A percentile compares a stretch with the other conserved stretches of the same genome.
Evolutionary conservation across 169 alveolate genomes (phyloP).

Genomic region (Cryptosporidium parvum): DNA sequence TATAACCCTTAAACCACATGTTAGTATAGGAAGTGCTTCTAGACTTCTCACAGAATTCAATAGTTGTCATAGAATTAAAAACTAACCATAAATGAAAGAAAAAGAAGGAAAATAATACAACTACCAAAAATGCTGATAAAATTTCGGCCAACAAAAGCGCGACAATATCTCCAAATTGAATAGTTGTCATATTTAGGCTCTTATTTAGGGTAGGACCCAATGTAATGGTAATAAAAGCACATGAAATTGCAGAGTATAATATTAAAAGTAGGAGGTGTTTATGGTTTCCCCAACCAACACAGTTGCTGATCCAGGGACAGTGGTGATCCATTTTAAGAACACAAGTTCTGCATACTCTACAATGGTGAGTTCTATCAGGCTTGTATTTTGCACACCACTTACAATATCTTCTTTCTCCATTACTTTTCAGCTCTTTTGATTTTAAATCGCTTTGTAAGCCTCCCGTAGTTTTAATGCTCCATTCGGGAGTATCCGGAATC

Average conservation of each 20-base stretch:
- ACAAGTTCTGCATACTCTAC: conserved; percentile 86
- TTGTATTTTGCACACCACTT: conserved; percentile 84
- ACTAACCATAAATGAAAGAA: conserved; percentile 85
- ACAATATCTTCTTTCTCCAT: conserved; percentile 78
- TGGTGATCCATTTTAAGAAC: conserved; percentile 92
- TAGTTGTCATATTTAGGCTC: conserved; percentile 4
- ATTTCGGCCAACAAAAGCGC: conserved; percentile 86
- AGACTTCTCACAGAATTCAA: conserved; percentile 89
- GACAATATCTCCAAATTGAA: conserved; percentile 80
- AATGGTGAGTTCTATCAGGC: conserved; percentile 86
- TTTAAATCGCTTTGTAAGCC: not conserved
- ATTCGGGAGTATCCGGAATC: conserved; percentile 87
- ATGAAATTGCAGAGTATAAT: conserved; percentile 82
- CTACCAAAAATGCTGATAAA: conserved; percentile 81
- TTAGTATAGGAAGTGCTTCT: conserved; percentile 74
- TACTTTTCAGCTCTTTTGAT: conserved; percentile 57
- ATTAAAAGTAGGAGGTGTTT: conserved; percentile 86
- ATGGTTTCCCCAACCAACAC: conserved; percentile 91
- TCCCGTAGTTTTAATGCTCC: conserved; percentile 79
- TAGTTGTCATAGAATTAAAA: conserved; percentile 84
- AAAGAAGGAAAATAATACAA: conserved; percentile 82
- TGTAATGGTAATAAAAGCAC: conserved; percentile 81
- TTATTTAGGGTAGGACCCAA: conserved; percentile 80
- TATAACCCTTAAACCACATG: conserved; percentile 80
- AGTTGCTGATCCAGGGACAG: conserved; percentile 91